Percentiles rank a stretch among this genome's conserved stretches.
Evolutionary conservation across 2,329 filamentous ascomycete species (phyloP).

Genomic region (Arthrinium phaeospermum): DNA sequence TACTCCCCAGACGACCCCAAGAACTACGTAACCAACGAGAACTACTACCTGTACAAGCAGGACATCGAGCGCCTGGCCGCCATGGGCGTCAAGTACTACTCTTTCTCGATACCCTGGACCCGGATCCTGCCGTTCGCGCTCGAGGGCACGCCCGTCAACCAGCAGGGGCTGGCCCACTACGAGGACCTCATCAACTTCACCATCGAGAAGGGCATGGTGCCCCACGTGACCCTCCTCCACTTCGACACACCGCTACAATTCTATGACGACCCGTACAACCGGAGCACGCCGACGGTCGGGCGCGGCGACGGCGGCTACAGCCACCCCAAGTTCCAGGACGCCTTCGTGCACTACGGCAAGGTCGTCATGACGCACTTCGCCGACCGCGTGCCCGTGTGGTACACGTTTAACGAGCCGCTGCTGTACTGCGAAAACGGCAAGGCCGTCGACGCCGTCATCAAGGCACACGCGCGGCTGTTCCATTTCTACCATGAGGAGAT

Average conservation of each 20-base stretch:
- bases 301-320: constrained; percentile 50
- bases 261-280: constrained; percentile 39
- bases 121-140: constrained; percentile 58
- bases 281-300: constrained; percentile 39
- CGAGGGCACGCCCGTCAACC: constrained; percentile 56
- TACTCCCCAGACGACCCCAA: constrained; percentile 24
- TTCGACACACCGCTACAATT: constrained; percentile 55
- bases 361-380: constrained; percentile 57
- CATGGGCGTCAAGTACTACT: constrained; percentile 57
- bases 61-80: constrained; percentile 58
- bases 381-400: constrained; percentile 57
- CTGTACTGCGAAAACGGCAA: constrained; percentile 30
- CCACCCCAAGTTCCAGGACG: constrained; percentile 53
- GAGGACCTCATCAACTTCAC: constrained; percentile 58
- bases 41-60: constrained; percentile 63
- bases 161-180: constrained; percentile 57
- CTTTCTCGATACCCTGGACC: constrained; percentile 58
- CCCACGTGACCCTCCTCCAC: constrained; percentile 54
- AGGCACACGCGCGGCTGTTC: constrained; percentile 55
- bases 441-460: constrained; percentile 47
- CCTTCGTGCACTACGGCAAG: constrained; percentile 59
- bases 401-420: constrained; percentile 60
- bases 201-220: constrained; percentile 54
- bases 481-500: constrained; percentile 62
- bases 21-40: constrained; percentile 50